Conservation (phyloP, 2,329 filamentous ascomycete genomes). For the Fusarium chuoi region DNA sequence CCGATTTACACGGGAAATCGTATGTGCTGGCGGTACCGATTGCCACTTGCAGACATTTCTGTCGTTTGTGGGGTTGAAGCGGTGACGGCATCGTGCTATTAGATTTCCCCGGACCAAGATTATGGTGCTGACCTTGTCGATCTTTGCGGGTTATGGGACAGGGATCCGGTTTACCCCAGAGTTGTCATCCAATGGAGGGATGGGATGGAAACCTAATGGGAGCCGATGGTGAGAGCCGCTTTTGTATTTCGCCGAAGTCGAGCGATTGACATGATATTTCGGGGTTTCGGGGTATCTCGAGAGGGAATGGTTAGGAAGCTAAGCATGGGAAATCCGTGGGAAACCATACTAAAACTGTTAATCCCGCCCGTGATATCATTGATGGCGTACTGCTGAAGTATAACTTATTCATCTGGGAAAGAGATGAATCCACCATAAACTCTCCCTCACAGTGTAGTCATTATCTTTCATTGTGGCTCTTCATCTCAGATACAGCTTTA, state of each 20-base stretch:
- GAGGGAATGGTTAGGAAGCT: not conserved
- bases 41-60: not conserved
- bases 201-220: not conserved
- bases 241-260: slow-evolving; percentile 1
- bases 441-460: not conserved
- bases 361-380: not conserved
- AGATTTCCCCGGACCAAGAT: not conserved
- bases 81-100: slow-evolving; percentile 19
- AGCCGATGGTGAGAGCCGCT: not conserved
- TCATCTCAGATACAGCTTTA: too few relatives aligned
- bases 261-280: not conserved
- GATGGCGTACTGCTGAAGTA: not conserved
- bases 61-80: not conserved
- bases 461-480: not conserved
- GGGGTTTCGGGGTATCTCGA: slow-evolving; percentile 26
- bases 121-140: slow-evolving; percentile 16
- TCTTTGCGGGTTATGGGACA: slow-evolving; percentile 17
- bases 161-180: slow-evolving; percentile 19
- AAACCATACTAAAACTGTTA: too few relatives aligned
- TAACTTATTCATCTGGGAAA: not conserved
- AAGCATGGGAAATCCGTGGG: too few relatives aligned
- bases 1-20: not conserved
- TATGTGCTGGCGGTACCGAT: not conserved
- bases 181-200: slow-evolving; percentile 9
- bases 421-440: not conserved